Conservation (phyloP, 1,139 yeast genomes). For the Protomyces arabidopsidicola region DNA sequence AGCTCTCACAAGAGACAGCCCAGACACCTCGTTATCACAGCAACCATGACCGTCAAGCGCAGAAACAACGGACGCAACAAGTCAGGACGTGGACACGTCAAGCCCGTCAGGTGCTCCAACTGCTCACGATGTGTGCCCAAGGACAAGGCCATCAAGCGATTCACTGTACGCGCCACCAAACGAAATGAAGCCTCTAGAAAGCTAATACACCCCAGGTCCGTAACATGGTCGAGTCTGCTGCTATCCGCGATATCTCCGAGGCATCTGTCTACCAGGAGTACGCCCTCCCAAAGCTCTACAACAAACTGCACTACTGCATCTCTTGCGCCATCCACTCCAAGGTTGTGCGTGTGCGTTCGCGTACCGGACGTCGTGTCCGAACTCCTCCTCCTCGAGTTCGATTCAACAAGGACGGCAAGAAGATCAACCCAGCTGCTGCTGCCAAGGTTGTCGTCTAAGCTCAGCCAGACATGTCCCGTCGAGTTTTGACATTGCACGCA, state of each 20-base stretch:
- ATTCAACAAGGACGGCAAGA: constrained; percentile 85
- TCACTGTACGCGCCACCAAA: constrained; percentile 57
- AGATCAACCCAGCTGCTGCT: constrained; percentile 95
- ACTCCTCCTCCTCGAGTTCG: constrained; percentile 99
- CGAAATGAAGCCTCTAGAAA: background rate
- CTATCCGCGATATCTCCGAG: constrained; percentile 84
- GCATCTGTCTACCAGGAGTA: constrained; percentile 99
- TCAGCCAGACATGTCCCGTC: background rate
- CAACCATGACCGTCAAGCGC: constrained; percentile 97
- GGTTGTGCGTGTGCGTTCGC: constrained; percentile 99
- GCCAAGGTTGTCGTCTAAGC: constrained; percentile 45
- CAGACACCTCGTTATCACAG: no score
- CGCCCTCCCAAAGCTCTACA: constrained; percentile 99
- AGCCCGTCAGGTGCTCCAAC: constrained; percentile 99
- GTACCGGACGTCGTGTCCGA: constrained; percentile 98
- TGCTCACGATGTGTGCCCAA: constrained; percentile 99
- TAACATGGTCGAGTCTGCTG: constrained; percentile 99
- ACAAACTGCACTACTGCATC: constrained; percentile 99
- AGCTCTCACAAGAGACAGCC: no score
- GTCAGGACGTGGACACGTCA: constrained; percentile 99
- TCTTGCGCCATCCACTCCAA: constrained; percentile 99
- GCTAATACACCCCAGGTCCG: constrained; percentile 42
- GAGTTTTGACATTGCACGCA: background rate
- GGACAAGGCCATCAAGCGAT: constrained; percentile 99
- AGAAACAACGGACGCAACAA: constrained; percentile 99